phyloP scores from a whole-genome alignment of 768 basidiomycete species.

The Lyophyllum shimeji region DNA sequence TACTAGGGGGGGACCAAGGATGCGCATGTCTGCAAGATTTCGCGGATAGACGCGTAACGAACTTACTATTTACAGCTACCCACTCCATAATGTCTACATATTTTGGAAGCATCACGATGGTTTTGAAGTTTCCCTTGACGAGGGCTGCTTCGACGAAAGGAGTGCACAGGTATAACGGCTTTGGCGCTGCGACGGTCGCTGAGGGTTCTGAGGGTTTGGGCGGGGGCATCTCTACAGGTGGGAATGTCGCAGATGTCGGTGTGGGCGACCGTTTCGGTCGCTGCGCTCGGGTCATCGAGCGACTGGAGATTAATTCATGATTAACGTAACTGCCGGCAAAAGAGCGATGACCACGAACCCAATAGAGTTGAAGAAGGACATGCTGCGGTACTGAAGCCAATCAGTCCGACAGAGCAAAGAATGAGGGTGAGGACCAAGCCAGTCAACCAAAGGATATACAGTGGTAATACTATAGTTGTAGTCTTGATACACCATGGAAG shows the following conservation, averaged over 20 bases:
- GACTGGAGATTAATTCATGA: constrained; percentile 36
- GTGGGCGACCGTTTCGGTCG: constrained; percentile 75
- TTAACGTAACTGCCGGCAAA: not conserved
- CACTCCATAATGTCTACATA: constrained; percentile 99
- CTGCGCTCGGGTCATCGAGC: constrained; percentile 76
- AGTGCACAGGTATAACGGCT: constrained; percentile 86
- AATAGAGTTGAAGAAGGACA: constrained; percentile 86
- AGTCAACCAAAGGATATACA: constrained; percentile 6
- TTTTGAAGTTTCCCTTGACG: constrained; percentile 97
- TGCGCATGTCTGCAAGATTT: constrained; percentile 1
- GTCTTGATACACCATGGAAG: too few species aligned
- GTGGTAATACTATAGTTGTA: too few species aligned
- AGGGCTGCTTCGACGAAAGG: constrained; percentile 97
- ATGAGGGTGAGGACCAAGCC: constrained; percentile 4
- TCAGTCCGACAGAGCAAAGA: constrained; percentile 24
- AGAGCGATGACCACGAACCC: constrained; percentile 47
- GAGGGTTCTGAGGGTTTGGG: constrained; percentile 32
- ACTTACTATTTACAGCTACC: constrained; percentile 79
- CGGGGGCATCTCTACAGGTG: constrained; percentile 44
- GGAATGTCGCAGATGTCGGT: constrained; percentile 65
- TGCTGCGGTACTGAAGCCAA: constrained; percentile 36
- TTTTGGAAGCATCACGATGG: constrained; percentile 92
- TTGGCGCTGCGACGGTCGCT: constrained; percentile 36
- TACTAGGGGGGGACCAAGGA: constrained; percentile 48
- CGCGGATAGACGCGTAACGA: not conserved